Evolutionary conservation across 148 eudicot genomes (phyloP).

Genomic region (Fallopia convolvulus): DNA sequence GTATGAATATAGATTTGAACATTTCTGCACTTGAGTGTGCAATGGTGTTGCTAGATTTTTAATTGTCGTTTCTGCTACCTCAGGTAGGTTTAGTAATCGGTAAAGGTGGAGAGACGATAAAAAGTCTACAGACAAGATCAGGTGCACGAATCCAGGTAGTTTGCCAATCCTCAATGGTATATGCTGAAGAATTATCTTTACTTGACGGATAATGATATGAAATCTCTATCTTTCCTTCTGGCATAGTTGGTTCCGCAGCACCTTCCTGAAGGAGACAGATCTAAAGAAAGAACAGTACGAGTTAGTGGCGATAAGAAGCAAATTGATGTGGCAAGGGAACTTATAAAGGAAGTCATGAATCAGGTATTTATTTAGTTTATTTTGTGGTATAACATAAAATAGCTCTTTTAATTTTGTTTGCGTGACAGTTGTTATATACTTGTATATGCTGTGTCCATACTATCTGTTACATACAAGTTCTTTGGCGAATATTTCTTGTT

Average conservation of each 20-base stretch:
- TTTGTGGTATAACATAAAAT: neutral
- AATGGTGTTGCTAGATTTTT: neutral
- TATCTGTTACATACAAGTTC: neutral
- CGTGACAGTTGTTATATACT: neutral
- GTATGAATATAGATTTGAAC: neutral
- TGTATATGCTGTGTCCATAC: neutral
- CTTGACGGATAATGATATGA: neutral
- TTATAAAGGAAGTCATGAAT: constrained; percentile 89
- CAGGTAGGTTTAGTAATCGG: constrained; percentile 97
- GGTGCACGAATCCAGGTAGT: constrained; percentile 98
- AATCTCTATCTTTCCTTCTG: neutral
- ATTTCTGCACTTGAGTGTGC: neutral
- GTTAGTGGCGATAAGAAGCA: constrained; percentile 84
- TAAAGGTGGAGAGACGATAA: constrained; percentile 88
- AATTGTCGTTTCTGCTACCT: neutral
- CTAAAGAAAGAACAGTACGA: constrained; percentile 75
- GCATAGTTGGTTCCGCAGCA: constrained; percentile 72
- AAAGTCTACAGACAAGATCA: constrained; percentile 79
- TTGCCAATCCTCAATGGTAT: neutral
- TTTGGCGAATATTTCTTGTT: neutral
- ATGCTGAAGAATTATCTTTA: neutral
- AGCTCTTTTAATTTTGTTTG: neutral
- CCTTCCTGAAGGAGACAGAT: constrained; percentile 58
- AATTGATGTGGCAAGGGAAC: constrained; percentile 74
- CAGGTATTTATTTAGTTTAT: constrained; percentile 43